Evolutionary conservation across 192 early-diverging fungal species (phyloP), one percentile per base, ranked within the genome.

Genomic region (Backusella australiensis): DNA sequence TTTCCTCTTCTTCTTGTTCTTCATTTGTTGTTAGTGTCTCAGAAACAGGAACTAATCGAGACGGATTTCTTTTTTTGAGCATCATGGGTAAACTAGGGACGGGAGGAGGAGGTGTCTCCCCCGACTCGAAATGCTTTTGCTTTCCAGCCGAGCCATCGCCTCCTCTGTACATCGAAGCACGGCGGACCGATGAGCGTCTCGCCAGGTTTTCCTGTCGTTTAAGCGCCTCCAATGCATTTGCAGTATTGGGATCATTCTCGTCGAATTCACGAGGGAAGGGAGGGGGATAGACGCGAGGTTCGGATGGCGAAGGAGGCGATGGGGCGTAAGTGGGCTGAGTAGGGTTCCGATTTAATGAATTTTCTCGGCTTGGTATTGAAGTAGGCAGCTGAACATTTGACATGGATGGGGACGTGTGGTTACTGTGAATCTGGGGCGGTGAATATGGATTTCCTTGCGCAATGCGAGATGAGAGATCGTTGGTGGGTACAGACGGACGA

Each of bases 161-260:
- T 15, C 35, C 67, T 34, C 78, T 29, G 32, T 63, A 75, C 78
- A 79, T 79, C 52, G 78, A 79, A 32, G 82, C 74, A 17, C 82
- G 46, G 32, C 82, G 72, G 3, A 83, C 82, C 23, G 82, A 80
- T 34, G 82, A 83, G 0, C 78, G 52, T 11, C 82, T 34, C 19
- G 82, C 82, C 4, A 83, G 56, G 32, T 83, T 83, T 52, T 83
- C 78, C 63, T 83, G 78, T 29, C 70, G 67, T 52, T 83, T 83
- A 21, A 83, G 52, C 15, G 78, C 78, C 19, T 76, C 82, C 5
- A 83, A 66, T 19, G 78, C 78, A 72, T 69, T 69, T 17, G 82
- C 82, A 34, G 82, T 83, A 56, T 75, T 77, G 6, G 82, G 76
- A 66, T 83, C 82, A 56, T 67, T 75, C 39, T 78, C 73, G 49